Conservation (phyloP, 2,329 filamentous ascomycete species). For the Microcyclospora pomicola region DNA sequence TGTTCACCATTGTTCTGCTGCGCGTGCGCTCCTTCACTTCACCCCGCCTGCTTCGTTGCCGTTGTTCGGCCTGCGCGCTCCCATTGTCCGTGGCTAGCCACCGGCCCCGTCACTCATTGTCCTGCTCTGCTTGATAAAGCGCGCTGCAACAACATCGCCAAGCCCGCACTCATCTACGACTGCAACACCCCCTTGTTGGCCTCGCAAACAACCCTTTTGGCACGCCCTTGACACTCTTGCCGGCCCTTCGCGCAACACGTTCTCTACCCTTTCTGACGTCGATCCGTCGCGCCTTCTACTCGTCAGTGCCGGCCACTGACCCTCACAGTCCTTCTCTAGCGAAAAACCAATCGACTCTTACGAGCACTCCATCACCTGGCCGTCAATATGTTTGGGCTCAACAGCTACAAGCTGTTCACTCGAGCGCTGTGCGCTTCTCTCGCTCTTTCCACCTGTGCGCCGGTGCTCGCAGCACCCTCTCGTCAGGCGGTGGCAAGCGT, state of each 20-base stretch:
- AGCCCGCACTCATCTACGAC: not conserved
- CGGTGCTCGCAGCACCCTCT: constrained; percentile 6
- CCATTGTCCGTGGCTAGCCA: no score
- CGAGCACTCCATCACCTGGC: constrained; percentile 9
- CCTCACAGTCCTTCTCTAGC: constrained; percentile 1
- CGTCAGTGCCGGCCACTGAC: constrained; percentile 8
- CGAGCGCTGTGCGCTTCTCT: constrained; percentile 18
- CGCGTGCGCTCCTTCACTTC: not conserved
- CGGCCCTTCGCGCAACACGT: not conserved
- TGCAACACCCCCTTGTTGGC: not conserved
- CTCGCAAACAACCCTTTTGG: not conserved
- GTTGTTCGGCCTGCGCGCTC: not conserved
- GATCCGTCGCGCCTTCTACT: not conserved
- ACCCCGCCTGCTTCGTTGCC: not conserved
- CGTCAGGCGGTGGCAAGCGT: constrained; percentile 4
- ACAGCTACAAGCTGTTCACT: constrained; percentile 14
- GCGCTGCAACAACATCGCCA: no score
- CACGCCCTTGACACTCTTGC: not conserved
- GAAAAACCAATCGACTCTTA: not conserved
- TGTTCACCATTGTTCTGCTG: not conserved
- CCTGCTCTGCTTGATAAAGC: not conserved
- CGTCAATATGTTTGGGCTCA: constrained; percentile 12
- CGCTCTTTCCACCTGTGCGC: constrained; percentile 8
- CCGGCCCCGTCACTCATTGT: constrained; percentile 1
- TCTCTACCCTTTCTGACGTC: constrained; percentile 1